These are phyloP conservation scores for Linderina pennispora DNA, from an alignment of 192 early-diverging fungal genomes.

Conservation along the genomic window DNA sequence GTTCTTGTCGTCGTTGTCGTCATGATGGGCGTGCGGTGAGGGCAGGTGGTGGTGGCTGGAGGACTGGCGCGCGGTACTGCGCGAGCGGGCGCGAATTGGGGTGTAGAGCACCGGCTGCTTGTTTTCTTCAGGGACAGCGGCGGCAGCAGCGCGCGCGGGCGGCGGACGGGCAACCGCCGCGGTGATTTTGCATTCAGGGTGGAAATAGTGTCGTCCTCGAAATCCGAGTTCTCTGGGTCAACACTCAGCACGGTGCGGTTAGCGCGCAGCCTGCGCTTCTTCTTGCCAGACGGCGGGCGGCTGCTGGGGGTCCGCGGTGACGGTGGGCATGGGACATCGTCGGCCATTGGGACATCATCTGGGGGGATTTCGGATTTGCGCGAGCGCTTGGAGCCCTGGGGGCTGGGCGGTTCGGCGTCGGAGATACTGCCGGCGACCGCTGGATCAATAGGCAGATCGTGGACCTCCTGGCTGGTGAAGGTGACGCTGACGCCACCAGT, in stretches of 20 bases:
- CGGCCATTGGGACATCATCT: too few species aligned
- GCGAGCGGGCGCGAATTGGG: conserved; percentile 21
- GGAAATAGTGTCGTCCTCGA: conserved; percentile 1
- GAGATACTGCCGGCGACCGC: background rate
- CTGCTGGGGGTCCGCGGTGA: too few species aligned
- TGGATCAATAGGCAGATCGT: conserved; percentile 20
- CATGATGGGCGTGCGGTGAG: too few species aligned
- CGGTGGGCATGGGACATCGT: too few species aligned
- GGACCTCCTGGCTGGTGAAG: conserved; percentile 37
- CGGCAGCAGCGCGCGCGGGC: too few species aligned
- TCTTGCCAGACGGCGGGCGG: conserved; percentile 10
- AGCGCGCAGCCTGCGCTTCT: conserved; percentile 37
- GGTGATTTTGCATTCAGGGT: background rate
- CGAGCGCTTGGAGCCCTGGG: conserved; percentile 10
- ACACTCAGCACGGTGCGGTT: conserved; percentile 16
- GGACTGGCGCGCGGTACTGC: background rate
- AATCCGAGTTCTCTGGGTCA: conserved; percentile 3
- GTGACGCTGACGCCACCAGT: conserved; percentile 43
- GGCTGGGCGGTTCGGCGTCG: too few species aligned
- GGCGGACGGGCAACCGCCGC: background rate
- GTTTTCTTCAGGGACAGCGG: conserved; percentile 28
- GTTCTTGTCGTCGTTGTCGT: background rate
- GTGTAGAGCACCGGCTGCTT: conserved; percentile 36
- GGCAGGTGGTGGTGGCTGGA: background rate
- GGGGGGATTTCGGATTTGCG: too few species aligned